Evolutionary conservation across 31 red algal species (phyloP).

Genomic region (Bonnemaisonia californica): DNA sequence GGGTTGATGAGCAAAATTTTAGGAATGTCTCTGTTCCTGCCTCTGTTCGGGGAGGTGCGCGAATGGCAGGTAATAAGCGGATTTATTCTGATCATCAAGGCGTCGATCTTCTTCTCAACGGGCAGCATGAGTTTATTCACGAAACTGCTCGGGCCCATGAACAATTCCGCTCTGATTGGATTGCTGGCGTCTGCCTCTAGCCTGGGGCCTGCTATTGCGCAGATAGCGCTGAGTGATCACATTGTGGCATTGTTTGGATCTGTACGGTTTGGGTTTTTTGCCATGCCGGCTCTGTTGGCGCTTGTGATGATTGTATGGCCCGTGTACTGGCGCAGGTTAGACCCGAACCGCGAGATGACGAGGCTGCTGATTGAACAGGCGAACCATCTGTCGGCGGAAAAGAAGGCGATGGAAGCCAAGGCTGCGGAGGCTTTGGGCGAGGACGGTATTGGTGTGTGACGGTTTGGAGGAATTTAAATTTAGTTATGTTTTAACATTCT

Average conservation of each 20-base stretch:
- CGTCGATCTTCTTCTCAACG: slow-evolving; percentile 73
- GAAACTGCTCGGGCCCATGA: slow-evolving; percentile 58
- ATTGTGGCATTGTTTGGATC: slow-evolving; percentile 58
- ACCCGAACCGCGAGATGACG: slow-evolving; percentile 33
- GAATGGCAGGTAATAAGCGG: slow-evolving; percentile 76
- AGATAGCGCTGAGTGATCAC: slow-evolving; percentile 44
- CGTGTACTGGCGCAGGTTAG: slow-evolving; percentile 35
- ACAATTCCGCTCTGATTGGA: slow-evolving; percentile 47
- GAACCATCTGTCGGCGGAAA: neutral
- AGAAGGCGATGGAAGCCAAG: no score
- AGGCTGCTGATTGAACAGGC: slow-evolving; percentile 6
- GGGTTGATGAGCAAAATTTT: slow-evolving; percentile 43
- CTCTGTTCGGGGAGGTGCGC: slow-evolving; percentile 56
- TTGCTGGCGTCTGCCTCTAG: slow-evolving; percentile 37
- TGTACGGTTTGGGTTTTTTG: slow-evolving; percentile 53
- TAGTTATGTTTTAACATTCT: no score
- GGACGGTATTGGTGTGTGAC: no score
- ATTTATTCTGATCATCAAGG: slow-evolving; percentile 72
- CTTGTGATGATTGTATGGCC: slow-evolving; percentile 37
- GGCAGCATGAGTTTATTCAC: slow-evolving; percentile 77
- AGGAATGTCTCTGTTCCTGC: slow-evolving; percentile 59
- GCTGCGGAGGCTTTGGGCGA: no score
- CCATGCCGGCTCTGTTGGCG: slow-evolving; percentile 30
- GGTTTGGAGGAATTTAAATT: no score
- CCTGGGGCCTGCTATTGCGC: slow-evolving; percentile 61